A percentile compares a stretch with the other conserved stretches of the same genome.
Conservation (phyloP, 768 basidiomycete genomes). For the Strobilomyces echinocephalus region DNA sequence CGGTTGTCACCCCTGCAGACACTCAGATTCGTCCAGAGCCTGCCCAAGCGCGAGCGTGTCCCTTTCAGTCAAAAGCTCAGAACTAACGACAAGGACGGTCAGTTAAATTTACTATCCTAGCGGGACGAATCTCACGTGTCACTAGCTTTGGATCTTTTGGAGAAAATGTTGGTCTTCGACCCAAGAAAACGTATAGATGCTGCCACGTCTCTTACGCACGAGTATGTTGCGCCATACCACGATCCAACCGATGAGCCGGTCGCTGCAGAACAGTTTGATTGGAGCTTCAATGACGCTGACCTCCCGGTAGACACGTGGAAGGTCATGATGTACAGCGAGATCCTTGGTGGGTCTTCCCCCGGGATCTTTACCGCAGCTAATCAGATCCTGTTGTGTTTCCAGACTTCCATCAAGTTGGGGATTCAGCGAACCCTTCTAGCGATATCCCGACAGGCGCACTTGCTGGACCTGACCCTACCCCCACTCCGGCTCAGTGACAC, state of each 20-base stretch:
- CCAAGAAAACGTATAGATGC: slow-evolving; percentile 96
- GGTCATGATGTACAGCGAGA: slow-evolving; percentile 99
- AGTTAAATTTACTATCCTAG: slow-evolving; percentile 18
- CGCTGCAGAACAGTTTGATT: slow-evolving; percentile 92
- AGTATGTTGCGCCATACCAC: slow-evolving; percentile 96
- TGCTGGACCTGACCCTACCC: slow-evolving; percentile 45
- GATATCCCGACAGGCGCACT: slow-evolving; percentile 58
- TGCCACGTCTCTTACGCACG: slow-evolving; percentile 81
- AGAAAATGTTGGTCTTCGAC: slow-evolving; percentile 99
- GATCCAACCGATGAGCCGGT: slow-evolving; percentile 97
- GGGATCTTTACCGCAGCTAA: background rate
- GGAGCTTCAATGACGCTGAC: slow-evolving; percentile 99
- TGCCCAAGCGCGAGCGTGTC: slow-evolving; percentile 93
- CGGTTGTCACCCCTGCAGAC: slow-evolving; percentile 51
- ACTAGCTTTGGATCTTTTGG: slow-evolving; percentile 87
- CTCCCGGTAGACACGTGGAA: slow-evolving; percentile 99
- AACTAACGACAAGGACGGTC: slow-evolving; percentile 81
- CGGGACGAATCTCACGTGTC: slow-evolving; percentile 2
- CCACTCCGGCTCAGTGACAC: slow-evolving; percentile 14
- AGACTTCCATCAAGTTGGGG: slow-evolving; percentile 83
- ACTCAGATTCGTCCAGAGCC: slow-evolving; percentile 94
- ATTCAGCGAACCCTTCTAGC: slow-evolving; percentile 37
- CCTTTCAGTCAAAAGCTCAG: slow-evolving; percentile 93
- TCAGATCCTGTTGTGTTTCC: background rate
- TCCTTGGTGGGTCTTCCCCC: slow-evolving; percentile 63